Percentiles rank a stretch among this genome's conserved stretches.
phyloP scores from a whole-genome alignment of 177 flowering plant species.

The Vitis hybrid region DNA sequence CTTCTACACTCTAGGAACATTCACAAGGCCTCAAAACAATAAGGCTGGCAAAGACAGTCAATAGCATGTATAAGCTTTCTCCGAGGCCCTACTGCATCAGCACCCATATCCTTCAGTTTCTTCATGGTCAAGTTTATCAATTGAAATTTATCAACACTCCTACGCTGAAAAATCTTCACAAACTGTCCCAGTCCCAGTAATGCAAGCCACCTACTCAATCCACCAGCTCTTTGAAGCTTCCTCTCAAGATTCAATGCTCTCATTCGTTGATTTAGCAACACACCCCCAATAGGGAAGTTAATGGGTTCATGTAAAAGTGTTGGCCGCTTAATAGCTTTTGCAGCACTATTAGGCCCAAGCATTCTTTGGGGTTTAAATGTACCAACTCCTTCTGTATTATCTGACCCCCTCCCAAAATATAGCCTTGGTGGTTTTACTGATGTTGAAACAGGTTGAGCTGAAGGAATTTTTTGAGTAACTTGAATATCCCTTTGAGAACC shows the following conservation, averaged over 20 bases:
- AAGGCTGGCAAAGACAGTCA: slow-evolving; percentile 67
- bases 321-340: slow-evolving; percentile 20
- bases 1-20: background rate
- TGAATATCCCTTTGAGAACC: slow-evolving; percentile 21
- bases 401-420: slow-evolving; percentile 9
- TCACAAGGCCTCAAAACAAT: slow-evolving; percentile 35
- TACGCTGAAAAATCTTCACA: slow-evolving; percentile 50
- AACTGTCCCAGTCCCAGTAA: slow-evolving; percentile 74
- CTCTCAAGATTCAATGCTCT: slow-evolving; percentile 65
- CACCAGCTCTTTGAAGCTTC: slow-evolving; percentile 77
- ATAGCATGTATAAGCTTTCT: slow-evolving; percentile 95
- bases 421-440: slow-evolving; percentile 13
- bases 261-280: slow-evolving; percentile 40
- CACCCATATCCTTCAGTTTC: slow-evolving; percentile 93
- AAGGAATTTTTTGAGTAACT: slow-evolving; percentile 10
- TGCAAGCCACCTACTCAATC: slow-evolving; percentile 74
- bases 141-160: slow-evolving; percentile 52
- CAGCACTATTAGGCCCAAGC: slow-evolving; percentile 8
- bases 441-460: slow-evolving; percentile 8
- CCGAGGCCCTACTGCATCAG: slow-evolving; percentile 85
- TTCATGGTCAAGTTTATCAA: slow-evolving; percentile 76
- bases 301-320: slow-evolving; percentile 20
- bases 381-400: slow-evolving; percentile 14
- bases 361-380: slow-evolving; percentile 4
- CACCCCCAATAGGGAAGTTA: slow-evolving; percentile 27